A percentile compares a stretch with the other conserved stretches of the same genome.
These are phyloP conservation scores for Parietaria judaica DNA, from an alignment of 306 rosid genomes.

Conservation along the genomic window DNA sequence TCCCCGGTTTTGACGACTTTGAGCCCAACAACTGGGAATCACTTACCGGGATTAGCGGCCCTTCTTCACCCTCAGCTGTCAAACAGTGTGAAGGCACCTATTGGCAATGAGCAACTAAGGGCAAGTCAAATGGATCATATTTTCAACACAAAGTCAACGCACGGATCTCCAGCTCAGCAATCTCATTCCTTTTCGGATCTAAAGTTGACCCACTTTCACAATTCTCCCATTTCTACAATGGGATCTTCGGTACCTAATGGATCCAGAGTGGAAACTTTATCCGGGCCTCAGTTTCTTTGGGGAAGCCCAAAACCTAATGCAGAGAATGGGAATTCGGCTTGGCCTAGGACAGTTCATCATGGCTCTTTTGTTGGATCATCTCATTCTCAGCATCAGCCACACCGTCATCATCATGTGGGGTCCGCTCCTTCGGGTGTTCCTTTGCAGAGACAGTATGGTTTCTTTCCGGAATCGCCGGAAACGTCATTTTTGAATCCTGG, in stretches of 20 bases:
- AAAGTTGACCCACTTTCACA: slow-evolving; percentile 44
- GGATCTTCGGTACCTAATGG: slow-evolving; percentile 51
- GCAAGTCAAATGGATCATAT: slow-evolving; percentile 38
- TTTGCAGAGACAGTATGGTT: slow-evolving; percentile 53
- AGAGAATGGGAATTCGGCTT: slow-evolving; percentile 44
- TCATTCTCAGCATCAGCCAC: slow-evolving; percentile 19
- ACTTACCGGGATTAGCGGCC: slow-evolving; percentile 72
- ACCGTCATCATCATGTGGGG: slow-evolving; percentile 71
- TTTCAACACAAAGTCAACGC: slow-evolving; percentile 38
- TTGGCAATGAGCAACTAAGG: slow-evolving; percentile 70
- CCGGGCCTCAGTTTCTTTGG: slow-evolving; percentile 95
- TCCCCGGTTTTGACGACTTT: slow-evolving; percentile 50
- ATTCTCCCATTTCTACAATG: slow-evolving; percentile 45
- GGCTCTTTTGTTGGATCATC: slow-evolving; percentile 54
- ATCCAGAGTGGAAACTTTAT: slow-evolving; percentile 63
- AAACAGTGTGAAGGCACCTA: slow-evolving; percentile 57
- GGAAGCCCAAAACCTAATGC: slow-evolving; percentile 71
- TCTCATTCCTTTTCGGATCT: slow-evolving; percentile 62
- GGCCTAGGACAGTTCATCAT: slow-evolving; percentile 48
- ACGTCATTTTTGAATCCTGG: slow-evolving; percentile 43
- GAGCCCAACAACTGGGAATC: slow-evolving; percentile 54
- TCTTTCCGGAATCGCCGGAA: slow-evolving; percentile 74
- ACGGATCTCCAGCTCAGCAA: slow-evolving; percentile 52
- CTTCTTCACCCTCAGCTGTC: slow-evolving; percentile 61
- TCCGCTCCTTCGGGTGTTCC: slow-evolving; percentile 92